Conservation (phyloP, 192 early-diverging fungal genomes). For the Spinellus fusiger region DNA sequence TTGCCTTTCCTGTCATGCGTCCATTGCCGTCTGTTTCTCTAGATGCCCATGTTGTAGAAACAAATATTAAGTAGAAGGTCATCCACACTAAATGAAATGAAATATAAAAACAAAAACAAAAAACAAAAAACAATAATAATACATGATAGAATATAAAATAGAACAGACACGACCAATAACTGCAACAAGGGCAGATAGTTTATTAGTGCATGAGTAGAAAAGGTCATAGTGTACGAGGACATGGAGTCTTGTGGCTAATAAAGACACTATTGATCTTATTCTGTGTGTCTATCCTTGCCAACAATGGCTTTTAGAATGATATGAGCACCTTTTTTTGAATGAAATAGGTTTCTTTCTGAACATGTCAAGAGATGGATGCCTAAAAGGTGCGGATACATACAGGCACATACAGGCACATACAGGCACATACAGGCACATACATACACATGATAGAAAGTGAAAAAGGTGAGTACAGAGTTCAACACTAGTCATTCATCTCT, state of each 20-base stretch:
- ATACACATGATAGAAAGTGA: too few species aligned
- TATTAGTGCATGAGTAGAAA: too few species aligned
- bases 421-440: too few species aligned
- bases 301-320: conserved; percentile 28
- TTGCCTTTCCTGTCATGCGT: conserved; percentile 64
- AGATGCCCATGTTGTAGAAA: too few species aligned
- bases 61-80: not conserved
- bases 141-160: not conserved
- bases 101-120: not conserved
- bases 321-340: conserved; percentile 41
- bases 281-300: not conserved
- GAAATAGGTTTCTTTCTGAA: conserved; percentile 35
- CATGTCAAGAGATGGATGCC: conserved; percentile 36
- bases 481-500: not conserved
- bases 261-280: not conserved
- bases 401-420: too few species aligned
- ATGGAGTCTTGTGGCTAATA: too few species aligned
- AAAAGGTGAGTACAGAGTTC: not conserved
- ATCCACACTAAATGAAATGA: not conserved
- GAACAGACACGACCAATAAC: too few species aligned
- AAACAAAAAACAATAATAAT: not conserved
- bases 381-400: too few species aligned
- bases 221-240: too few species aligned
- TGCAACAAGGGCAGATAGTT: too few species aligned
- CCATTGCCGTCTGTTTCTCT: not conserved